phyloP scores from a whole-genome alignment of 352 stramenopile species.

The Phytopythium sindhum region DNA sequence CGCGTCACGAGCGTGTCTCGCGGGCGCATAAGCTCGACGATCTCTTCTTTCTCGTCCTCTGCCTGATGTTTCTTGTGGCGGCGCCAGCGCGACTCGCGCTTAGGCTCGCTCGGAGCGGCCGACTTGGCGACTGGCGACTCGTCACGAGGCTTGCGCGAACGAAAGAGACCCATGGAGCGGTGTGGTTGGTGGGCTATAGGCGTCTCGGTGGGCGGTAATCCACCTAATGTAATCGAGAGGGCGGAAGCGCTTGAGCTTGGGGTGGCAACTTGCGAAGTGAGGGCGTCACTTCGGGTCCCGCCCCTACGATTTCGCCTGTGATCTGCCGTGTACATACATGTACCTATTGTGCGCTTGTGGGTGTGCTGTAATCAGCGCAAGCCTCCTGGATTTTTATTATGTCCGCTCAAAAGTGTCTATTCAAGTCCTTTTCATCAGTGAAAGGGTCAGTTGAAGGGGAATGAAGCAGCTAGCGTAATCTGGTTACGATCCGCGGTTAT shows the following conservation, averaged over 20 bases:
- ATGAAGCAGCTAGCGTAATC: not conserved
- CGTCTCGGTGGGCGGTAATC: not conserved
- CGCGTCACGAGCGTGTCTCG: constrained; percentile 36
- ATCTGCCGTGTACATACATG: too few relatives aligned
- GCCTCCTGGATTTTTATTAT: not conserved
- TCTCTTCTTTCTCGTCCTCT: constrained; percentile 16
- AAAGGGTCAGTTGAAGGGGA: not conserved
- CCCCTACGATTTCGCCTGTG: too few relatives aligned
- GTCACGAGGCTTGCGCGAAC: constrained; percentile 16
- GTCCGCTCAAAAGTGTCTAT: not conserved
- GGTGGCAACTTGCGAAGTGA: constrained; percentile 22
- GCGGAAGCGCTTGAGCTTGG: constrained; percentile 4
- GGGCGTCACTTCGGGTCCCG: not conserved
- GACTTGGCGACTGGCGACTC: not conserved
- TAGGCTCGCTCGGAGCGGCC: not conserved
- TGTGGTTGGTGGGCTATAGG: not conserved
- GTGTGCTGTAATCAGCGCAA: not conserved
- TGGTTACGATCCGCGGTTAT: not conserved
- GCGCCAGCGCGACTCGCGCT: constrained; percentile 20
- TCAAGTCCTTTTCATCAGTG: not conserved
- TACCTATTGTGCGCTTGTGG: too few relatives aligned
- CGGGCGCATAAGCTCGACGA: constrained; percentile 34
- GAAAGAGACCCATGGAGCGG: constrained; percentile 31
- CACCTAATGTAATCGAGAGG: not conserved
- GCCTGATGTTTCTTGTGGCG: constrained; percentile 10